Conservation (phyloP, 2,329 filamentous ascomycete species). For the Sordariomycetes sp. region DNA sequence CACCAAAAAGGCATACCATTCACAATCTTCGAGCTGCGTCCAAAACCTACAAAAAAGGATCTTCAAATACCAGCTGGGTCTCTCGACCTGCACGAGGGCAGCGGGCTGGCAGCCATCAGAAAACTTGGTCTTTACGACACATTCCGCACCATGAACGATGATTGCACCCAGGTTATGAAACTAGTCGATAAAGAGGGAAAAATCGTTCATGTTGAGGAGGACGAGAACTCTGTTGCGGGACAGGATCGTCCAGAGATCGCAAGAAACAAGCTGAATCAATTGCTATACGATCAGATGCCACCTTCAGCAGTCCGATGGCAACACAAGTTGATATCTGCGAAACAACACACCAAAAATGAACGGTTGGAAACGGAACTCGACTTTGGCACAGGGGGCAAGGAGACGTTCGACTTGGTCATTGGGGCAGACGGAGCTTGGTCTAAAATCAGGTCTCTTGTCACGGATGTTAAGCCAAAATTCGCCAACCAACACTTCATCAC, state of each 20-base stretch:
- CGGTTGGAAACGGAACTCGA: no score
- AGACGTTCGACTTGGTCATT: constrained; percentile 5
- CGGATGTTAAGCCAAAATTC: no score
- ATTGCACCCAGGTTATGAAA: constrained; percentile 29
- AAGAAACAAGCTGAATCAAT: no score
- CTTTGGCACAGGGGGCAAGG: no score
- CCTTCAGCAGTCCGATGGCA: no score
- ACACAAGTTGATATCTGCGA: no score
- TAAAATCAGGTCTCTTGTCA: constrained; percentile 21
- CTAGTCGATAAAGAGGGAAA: constrained; percentile 5
- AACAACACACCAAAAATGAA: no score
- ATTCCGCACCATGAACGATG: constrained; percentile 30
- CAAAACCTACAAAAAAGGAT: constrained; percentile 12
- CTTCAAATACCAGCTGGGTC: constrained; percentile 22
- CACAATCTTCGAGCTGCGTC: constrained; percentile 25
- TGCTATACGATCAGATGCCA: no score
- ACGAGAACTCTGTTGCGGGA: no score
- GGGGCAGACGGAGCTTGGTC: constrained; percentile 9
- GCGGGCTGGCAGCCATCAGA: constrained; percentile 33
- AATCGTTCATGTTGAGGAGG: not conserved
- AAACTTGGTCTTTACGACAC: constrained; percentile 32
- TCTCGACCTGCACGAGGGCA: constrained; percentile 38
- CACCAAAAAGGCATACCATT: constrained; percentile 23
- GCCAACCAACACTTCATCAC: constrained; percentile 20
- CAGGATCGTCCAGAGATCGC: no score